Evolutionary conservation across 2,329 filamentous ascomycete genomes (phyloP).

Genomic region (Cordyceps cateniannulata): DNA sequence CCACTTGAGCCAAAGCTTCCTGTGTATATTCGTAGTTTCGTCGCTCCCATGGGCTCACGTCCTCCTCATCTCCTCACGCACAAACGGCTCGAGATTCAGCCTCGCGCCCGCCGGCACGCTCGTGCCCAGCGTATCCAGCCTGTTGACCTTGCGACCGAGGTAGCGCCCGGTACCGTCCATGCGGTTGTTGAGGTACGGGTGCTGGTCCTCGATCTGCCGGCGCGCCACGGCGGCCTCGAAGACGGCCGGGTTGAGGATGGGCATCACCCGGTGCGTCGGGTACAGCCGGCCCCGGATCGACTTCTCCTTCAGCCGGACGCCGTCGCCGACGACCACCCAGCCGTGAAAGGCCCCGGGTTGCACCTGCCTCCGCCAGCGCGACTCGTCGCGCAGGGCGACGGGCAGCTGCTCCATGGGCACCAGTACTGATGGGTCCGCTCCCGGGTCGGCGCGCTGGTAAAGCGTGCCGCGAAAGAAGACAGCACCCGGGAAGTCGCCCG

Average conservation of each 20-base stretch:
- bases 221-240: constrained; percentile 32
- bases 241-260: constrained; percentile 37
- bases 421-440: constrained; percentile 20
- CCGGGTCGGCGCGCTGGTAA: constrained; percentile 28
- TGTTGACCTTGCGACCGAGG: constrained; percentile 34
- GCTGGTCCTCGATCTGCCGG: constrained; percentile 37
- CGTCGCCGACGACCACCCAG: constrained; percentile 37
- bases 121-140: constrained; percentile 37
- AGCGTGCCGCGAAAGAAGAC: constrained; percentile 37
- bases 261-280: constrained; percentile 46
- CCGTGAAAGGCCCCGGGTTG: constrained; percentile 28
- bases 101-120: constrained; percentile 32
- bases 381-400: constrained; percentile 33
- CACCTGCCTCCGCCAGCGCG: constrained; percentile 32
- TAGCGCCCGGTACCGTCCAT: constrained; percentile 35
- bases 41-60: neutral
- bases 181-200: constrained; percentile 47
- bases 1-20: too few species aligned
- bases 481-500: constrained; percentile 26
- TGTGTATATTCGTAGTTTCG: too few species aligned
- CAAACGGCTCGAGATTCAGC: constrained; percentile 29
- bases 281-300: constrained; percentile 52
- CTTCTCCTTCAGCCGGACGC: constrained; percentile 39
- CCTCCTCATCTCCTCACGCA: constrained; percentile 27
- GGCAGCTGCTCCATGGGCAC: constrained; percentile 34